Evolutionary conservation across 306 rosid species (phyloP), one percentile per base, ranked within the genome.

Genomic region (Alnus glutinosa): DNA sequence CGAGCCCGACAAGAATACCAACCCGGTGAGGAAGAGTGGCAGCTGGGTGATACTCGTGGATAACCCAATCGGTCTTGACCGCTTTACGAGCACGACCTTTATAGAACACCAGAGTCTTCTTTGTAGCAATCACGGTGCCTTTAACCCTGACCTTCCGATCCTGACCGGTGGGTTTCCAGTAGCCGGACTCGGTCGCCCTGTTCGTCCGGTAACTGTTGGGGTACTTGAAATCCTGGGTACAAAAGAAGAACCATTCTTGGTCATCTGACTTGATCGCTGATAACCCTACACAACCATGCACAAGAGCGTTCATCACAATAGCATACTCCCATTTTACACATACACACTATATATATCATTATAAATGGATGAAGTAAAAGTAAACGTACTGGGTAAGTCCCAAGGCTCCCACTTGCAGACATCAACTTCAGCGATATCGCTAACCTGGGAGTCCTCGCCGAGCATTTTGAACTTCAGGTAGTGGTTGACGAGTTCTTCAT

Each of bases 91-190:
- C 67, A 55, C 80, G 82, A 3, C 90, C 92, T 8, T 0, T 0
- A 15, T 89, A 15, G 78, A 86, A 94, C 49, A 90, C 92, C 74
- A 94, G 74, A 28, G 87, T 89, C 85, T 84, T 90, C 88, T 89
- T 94, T 12, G 71, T 79, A 7, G 92, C 98, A 70, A 92, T 87
- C 39, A 86, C 67, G 13, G 75, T 83, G n/a, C 75, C 84, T 7
- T 52, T 70, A 7, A 3, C 75, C 84, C 23, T 86, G 55, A 92
- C 75, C 0, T 7, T 1, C 19, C 90, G 68, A 8, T 88, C 92
- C 6, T 3, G 42, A 0, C 97, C 92, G 4, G 96, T 92, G 75
- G 75, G 18, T 76, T 94, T 92, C 98, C 98, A 94, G 70, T 1
- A 92, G 3, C 98, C 98, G n/a, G 0, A 0, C 3, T 3, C 0